Evolutionary conservation across 768 basidiomycete species (phyloP), one percentile per base, ranked within the genome.

Genomic region (Serendipita indica): DNA sequence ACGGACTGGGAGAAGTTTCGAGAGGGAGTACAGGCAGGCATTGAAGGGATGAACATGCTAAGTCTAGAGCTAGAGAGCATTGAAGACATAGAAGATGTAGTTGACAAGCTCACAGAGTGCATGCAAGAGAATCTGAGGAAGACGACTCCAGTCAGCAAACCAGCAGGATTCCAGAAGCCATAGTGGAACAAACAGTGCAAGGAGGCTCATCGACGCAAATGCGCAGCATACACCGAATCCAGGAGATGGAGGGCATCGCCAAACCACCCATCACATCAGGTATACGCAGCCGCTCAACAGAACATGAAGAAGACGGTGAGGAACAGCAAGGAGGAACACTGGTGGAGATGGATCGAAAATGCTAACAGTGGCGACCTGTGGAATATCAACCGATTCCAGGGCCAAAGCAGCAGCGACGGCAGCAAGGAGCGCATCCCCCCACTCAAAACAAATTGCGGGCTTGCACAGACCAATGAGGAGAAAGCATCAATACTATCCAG

Each of bases 1-100:
- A 63, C 65, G 0, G 67, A 72, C 59, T 74, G 72, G 73, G 58
- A 65, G 0, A 56, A 62, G 0, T 72, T 73, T 59, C 43, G 62
- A 2, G 56, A 63, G 3, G 39, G 16, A 2, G 64, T 75, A 0
- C 33, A 18, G 5, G 28, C 35, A 18, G 35, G 10, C 18, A 37
- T 10, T 18, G 12, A 10, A 10, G 18, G 35, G 18, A 10, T 18
- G 18, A 18, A 10, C 10, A 37, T 10, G 18, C 12, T 37, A 10
- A 37, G 35, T 37, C 35, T 12, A 12, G 14, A 37, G 18, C 35
- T 37, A 18, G 18, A 37, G 12, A 37, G 12, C 12, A 37, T 18
- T 10, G 12, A 37, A 37, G 35, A 10, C 10, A 10, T 37, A 10
- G 35, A 37, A 10, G 12, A 37, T 37, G 35, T 18, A 18, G 35